phyloP scores from a whole-genome alignment of 148 eudicot species.

The Arctostaphylos glauca region DNA sequence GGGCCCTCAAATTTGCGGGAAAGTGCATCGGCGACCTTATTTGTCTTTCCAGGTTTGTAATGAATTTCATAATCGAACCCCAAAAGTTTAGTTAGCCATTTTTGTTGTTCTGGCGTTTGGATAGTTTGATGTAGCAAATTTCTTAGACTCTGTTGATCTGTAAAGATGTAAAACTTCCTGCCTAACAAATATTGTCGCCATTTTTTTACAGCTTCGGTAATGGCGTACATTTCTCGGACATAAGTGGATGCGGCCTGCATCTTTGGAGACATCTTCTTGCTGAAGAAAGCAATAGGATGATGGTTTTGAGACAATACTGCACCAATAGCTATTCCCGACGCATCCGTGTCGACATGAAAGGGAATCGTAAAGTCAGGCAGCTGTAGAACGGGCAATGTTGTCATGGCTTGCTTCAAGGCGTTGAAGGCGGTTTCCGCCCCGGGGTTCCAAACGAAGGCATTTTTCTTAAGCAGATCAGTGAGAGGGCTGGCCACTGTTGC shows the following conservation, averaged over 20 bases:
- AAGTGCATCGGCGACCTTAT: no score
- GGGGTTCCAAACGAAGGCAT: background rate
- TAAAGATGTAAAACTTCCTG: background rate
- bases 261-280: background rate
- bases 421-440: background rate
- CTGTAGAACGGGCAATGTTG: background rate
- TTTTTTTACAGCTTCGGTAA: background rate
- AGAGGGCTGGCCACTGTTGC: background rate
- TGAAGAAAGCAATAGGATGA: background rate
- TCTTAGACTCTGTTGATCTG: slow-evolving; percentile 8
- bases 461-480: background rate
- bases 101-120: slow-evolving; percentile 16
- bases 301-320: background rate
- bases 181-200: slow-evolving; percentile 16
- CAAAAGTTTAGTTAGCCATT: no score
- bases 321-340: background rate
- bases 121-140: background rate
- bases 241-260: background rate
- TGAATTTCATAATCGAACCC: no score
- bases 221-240: background rate
- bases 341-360: background rate
- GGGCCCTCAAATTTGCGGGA: no score
- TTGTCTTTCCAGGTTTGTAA: background rate
- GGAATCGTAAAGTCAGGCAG: background rate
- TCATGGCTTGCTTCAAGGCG: background rate